These are phyloP conservation scores for Scytalidium sp. DNA, from an alignment of 2,329 filamentous ascomycete genomes.

Conservation along the genomic window DNA sequence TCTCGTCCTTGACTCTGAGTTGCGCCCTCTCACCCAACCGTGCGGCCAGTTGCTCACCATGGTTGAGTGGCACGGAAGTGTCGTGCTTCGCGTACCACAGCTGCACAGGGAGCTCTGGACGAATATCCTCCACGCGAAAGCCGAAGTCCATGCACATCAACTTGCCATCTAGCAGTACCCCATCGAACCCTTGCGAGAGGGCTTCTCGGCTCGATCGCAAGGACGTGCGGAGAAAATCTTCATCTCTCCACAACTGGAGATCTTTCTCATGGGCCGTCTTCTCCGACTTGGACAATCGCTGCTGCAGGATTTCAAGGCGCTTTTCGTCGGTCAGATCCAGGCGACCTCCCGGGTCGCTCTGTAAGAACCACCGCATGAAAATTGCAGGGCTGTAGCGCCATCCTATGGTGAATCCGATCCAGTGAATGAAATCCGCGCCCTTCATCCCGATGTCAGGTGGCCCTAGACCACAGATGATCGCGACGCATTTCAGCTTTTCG, in stretches of 20 bases:
- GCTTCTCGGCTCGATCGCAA: slow-evolving; percentile 20
- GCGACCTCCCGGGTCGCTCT: slow-evolving; percentile 20
- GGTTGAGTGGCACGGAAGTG: slow-evolving; percentile 28
- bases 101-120: slow-evolving; percentile 30
- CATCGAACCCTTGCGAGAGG: slow-evolving; percentile 29
- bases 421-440: slow-evolving; percentile 21
- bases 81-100: slow-evolving; percentile 35
- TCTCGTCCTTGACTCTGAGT: slow-evolving; percentile 30
- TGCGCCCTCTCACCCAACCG: slow-evolving; percentile 27
- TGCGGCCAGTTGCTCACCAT: slow-evolving; percentile 28
- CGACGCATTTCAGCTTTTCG: slow-evolving; percentile 6
- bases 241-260: slow-evolving; percentile 17
- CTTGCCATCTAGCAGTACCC: slow-evolving; percentile 26
- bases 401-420: slow-evolving; percentile 28
- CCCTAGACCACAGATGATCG: slow-evolving; percentile 25
- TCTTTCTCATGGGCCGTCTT: slow-evolving; percentile 20
- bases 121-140: slow-evolving; percentile 32
- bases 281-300: not conserved
- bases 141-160: slow-evolving; percentile 26
- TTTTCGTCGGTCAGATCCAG: slow-evolving; percentile 32
- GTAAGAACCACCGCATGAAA: slow-evolving; percentile 24
- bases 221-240: slow-evolving; percentile 17
- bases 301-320: slow-evolving; percentile 20
- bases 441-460: slow-evolving; percentile 33
- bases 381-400: slow-evolving; percentile 21